phyloP scores from a whole-genome alignment of 129 eudicot species.

The Chrysanthemum seticuspe region DNA sequence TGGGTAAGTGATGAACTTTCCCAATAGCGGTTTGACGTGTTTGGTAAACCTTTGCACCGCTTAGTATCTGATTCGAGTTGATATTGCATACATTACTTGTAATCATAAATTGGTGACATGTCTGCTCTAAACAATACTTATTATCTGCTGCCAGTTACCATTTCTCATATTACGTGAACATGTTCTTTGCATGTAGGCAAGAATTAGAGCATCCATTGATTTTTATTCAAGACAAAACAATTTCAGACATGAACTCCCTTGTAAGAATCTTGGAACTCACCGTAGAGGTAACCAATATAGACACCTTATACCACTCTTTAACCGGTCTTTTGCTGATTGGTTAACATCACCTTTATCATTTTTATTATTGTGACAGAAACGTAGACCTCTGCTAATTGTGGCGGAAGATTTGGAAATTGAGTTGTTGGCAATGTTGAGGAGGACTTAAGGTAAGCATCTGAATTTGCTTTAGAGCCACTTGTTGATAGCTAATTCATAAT shows the following conservation, averaged over 20 bases:
- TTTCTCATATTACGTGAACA: conserved; percentile 28
- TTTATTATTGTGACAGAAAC: conserved; percentile 38
- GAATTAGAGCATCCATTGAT: conserved; percentile 88
- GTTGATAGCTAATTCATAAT: no score
- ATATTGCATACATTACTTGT: no score
- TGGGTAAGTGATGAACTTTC: no score
- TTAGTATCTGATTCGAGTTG: no score
- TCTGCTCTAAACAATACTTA: background rate
- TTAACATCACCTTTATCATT: conserved; percentile 10
- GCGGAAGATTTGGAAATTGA: conserved; percentile 22
- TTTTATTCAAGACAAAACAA: conserved; percentile 87
- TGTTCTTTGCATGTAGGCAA: conserved; percentile 58
- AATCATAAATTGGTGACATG: background rate
- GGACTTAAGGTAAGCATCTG: no score
- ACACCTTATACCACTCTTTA: background rate
- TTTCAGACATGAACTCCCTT: conserved; percentile 64
- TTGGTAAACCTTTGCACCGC: no score
- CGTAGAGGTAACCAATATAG: conserved; percentile 52
- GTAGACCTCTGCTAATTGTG: conserved; percentile 76
- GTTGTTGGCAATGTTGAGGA: no score
- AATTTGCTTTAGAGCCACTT: no score
- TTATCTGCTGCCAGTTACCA: background rate
- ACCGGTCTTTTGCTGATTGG: background rate
- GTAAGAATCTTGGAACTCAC: conserved; percentile 84
- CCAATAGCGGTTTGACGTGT: no score